Base-by-base conservation (phyloP, 2,329 filamentous ascomycete species). In the Xylogone sp. region DNA sequence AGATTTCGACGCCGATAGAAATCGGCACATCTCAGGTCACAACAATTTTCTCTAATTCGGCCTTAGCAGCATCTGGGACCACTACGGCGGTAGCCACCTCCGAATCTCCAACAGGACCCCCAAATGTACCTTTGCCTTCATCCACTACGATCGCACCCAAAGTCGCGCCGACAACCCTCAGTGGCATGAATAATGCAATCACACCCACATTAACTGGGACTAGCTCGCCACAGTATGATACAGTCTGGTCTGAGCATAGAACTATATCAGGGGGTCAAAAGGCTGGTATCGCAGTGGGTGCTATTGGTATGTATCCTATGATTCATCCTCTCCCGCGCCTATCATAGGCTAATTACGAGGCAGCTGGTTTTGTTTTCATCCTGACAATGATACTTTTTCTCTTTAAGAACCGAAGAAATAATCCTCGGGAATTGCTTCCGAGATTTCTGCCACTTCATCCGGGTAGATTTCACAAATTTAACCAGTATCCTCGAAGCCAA, bases 321-420 rank as follows among this genome's bases (percentile, higher is more conserved):
- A 24, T 45, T 24, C 12, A 39, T 18, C 22, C 18, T 42, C 34
- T 45, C 34, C 18, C 16, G 21, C 49, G 12, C 19, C 24, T 29
- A 46, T 45, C 42, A 34, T 10, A 46, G 49, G 49, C 49, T 51
- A 51, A 51, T 46, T 18, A 51, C 22, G 27, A 45, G 46, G 43
- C 42, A 51, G 49, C 49, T 39, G 49, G 49, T 22, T 51, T 51
- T 51, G 10, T 16, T 46, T 51, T 46, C 27, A 21, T 46, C 24
- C 42, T 49, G 48, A 31, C 48, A 21, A 1, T 49, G 34, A 49
- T 43, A 49, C 29, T 49, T 49, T 22, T 49, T 2, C 48, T 49
- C 34, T 12, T 49, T 18, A 49, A 27, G 24, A 6, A 10, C 6
- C 24, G 24, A 5, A 27, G 24, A 27, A 27, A 10, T 6, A 10